These are phyloP conservation scores for Fulvia fulva DNA, from an alignment of 2,329 filamentous ascomycete genomes.

Conservation along the genomic window DNA sequence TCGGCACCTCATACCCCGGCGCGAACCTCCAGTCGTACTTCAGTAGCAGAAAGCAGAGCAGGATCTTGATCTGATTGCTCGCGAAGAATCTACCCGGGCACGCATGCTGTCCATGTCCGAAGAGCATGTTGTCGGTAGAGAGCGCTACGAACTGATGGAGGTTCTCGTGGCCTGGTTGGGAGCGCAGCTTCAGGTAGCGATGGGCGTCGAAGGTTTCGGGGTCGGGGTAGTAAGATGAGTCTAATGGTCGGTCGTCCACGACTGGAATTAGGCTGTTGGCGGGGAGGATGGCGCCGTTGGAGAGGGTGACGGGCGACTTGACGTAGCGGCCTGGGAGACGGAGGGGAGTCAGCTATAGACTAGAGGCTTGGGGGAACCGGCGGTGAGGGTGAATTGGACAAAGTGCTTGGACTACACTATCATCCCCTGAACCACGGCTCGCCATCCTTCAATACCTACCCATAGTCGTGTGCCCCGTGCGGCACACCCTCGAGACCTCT, in stretches of 20 bases:
- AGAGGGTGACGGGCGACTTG: slow-evolving; percentile 15
- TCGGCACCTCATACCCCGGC: too few relatives aligned
- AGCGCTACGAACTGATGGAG: slow-evolving; percentile 23
- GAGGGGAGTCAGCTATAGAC: too few relatives aligned
- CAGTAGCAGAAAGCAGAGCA: slow-evolving; percentile 31
- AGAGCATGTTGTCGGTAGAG: slow-evolving; percentile 22
- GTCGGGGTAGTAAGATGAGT: slow-evolving; percentile 15
- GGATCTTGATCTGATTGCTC: slow-evolving; percentile 33
- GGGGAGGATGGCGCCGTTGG: slow-evolving; percentile 27
- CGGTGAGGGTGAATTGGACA: too few relatives aligned
- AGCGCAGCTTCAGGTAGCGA: slow-evolving; percentile 21
- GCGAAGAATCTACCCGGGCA: slow-evolving; percentile 38
- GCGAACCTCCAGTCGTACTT: slow-evolving; percentile 28
- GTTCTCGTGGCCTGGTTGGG: slow-evolving; percentile 21
- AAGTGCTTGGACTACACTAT: too few relatives aligned
- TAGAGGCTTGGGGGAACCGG: too few relatives aligned
- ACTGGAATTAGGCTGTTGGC: slow-evolving; percentile 18
- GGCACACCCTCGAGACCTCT: slow-evolving; percentile 25
- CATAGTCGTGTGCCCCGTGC: slow-evolving; percentile 6
- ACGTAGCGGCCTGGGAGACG: neutral
- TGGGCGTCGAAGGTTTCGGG: slow-evolving; percentile 20
- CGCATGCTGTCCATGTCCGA: slow-evolving; percentile 32
- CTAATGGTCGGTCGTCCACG: slow-evolving; percentile 3
- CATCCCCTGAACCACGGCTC: too few relatives aligned
- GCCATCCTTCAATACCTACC: too few relatives aligned